A percentile compares a stretch with the other conserved stretches of the same genome.
These are phyloP conservation scores for Calonectria ilicicola DNA, from an alignment of 2,329 filamentous ascomycete genomes.

Conservation along the genomic window DNA sequence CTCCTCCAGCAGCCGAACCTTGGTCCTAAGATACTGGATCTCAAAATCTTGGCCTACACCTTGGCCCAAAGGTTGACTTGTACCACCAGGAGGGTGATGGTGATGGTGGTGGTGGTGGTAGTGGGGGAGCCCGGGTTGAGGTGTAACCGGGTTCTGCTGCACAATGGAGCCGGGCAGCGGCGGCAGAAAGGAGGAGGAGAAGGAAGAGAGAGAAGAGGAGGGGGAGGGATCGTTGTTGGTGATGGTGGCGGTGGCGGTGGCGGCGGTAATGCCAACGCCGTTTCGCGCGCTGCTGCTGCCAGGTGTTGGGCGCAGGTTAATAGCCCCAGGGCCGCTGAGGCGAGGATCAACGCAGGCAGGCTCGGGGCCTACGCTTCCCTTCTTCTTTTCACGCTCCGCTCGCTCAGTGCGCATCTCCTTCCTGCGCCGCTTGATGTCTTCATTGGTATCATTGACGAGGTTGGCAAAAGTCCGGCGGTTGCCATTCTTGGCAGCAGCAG, in stretches of 20 bases:
- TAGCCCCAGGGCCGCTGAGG: too few species aligned
- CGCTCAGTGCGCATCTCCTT: neutral
- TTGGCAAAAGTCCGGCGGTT: neutral
- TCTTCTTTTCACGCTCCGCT: neutral
- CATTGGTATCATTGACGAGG: neutral
- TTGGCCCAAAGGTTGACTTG: too few species aligned
- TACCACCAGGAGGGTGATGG: too few species aligned
- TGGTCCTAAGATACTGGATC: too few species aligned
- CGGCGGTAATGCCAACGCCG: too few species aligned
- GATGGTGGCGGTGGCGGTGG: too few species aligned
- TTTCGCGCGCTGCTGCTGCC: neutral
- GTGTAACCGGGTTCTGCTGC: neutral
- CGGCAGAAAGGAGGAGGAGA: too few species aligned
- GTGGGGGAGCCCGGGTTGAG: too few species aligned
- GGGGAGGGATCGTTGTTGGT: neutral
- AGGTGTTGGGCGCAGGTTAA: too few species aligned
- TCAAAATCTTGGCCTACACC: too few species aligned
- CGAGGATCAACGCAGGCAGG: neutral
- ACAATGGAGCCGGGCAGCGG: neutral
- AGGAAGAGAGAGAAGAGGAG: too few species aligned
- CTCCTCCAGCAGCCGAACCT: too few species aligned
- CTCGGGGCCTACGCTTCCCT: neutral
- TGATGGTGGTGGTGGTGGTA: neutral
- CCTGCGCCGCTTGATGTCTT: neutral
- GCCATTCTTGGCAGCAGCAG: neutral